These are phyloP conservation scores for Ustilago crameri DNA, from an alignment of 1,284 basidiomycete genomes.

Conservation along the genomic window DNA sequence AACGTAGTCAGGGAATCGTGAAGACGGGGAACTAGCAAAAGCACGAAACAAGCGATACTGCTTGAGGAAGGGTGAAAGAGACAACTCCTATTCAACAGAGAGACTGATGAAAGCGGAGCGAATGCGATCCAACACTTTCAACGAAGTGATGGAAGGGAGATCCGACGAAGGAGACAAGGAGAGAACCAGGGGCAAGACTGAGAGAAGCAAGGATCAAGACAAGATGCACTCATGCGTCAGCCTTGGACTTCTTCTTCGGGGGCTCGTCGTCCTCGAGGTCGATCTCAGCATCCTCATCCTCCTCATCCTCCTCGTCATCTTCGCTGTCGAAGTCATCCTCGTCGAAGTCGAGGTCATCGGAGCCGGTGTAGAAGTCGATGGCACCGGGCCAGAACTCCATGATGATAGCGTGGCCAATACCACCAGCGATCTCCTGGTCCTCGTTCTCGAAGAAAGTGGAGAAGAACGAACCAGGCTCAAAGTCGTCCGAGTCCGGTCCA, in stretches of 20 bases:
- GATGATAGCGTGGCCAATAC: slow-evolving; percentile 61
- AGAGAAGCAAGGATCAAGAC: background rate
- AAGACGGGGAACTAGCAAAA: slow-evolving; percentile 1
- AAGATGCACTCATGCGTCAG: slow-evolving; percentile 41
- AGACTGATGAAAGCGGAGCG: no score
- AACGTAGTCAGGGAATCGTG: no score
- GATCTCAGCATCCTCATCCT: slow-evolving; percentile 62
- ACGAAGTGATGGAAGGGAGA: background rate
- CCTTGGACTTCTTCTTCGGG: slow-evolving; percentile 61
- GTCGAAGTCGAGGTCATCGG: slow-evolving; percentile 53
- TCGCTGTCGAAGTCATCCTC: slow-evolving; percentile 59
- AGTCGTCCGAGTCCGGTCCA: slow-evolving; percentile 66
- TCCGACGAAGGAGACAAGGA: background rate
- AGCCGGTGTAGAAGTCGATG: slow-evolving; percentile 61
- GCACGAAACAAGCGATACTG: background rate
- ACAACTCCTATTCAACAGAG: no score
- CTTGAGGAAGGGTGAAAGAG: no score
- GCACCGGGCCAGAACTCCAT: slow-evolving; percentile 65
- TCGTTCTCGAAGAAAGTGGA: slow-evolving; percentile 78
- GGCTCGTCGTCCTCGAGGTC: slow-evolving; percentile 63
- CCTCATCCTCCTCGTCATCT: slow-evolving; percentile 62
- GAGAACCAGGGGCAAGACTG: background rate
- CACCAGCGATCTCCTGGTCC: slow-evolving; percentile 53
- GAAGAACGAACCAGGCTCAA: slow-evolving; percentile 85
- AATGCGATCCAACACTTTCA: no score